Conservation (phyloP, 225 moss, liverwort and hornwort genomes). For the Polytrichum commune region DNA sequence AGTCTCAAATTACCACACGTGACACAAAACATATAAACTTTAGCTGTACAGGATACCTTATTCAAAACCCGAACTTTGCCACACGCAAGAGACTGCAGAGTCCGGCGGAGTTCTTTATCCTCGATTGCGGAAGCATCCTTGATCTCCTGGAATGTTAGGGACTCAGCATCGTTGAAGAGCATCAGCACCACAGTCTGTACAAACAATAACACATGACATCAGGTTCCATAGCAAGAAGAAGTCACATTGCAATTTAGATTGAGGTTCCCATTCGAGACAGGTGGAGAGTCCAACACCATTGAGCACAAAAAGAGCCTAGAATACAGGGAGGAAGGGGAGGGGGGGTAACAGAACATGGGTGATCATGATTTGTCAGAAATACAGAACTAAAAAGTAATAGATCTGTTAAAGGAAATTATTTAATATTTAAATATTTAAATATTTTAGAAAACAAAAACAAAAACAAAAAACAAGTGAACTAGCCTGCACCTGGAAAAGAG, state of each 20-base stretch:
- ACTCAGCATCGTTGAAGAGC: slow-evolving; percentile 65
- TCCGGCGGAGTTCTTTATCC: slow-evolving; percentile 67
- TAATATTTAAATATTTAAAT: too few species aligned
- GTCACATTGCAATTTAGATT: too few species aligned
- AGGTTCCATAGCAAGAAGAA: not conserved
- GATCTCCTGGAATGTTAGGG: slow-evolving; percentile 64
- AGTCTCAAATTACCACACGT: too few species aligned
- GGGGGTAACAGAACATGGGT: too few species aligned
- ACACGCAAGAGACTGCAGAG: slow-evolving; percentile 62
- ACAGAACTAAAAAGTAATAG: too few species aligned
- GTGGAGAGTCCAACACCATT: not conserved
- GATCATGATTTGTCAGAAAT: too few species aligned
- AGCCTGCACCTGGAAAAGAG: slow-evolving; percentile 50
- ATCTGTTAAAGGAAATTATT: too few species aligned
- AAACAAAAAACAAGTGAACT: too few species aligned
- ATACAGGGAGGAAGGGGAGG: not conserved
- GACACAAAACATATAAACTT: not conserved
- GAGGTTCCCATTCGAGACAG: too few species aligned
- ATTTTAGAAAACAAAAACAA: too few species aligned
- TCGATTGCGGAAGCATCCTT: slow-evolving; percentile 61
- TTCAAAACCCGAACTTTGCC: slow-evolving; percentile 61
- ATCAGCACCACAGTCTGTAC: slow-evolving; percentile 67
- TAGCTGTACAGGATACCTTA: slow-evolving; percentile 32
- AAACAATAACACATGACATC: not conserved
- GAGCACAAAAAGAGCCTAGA: not conserved